phyloP scores from a whole-genome alignment of 192 early-diverging fungal species.

The Coemansia sp. region DNA sequence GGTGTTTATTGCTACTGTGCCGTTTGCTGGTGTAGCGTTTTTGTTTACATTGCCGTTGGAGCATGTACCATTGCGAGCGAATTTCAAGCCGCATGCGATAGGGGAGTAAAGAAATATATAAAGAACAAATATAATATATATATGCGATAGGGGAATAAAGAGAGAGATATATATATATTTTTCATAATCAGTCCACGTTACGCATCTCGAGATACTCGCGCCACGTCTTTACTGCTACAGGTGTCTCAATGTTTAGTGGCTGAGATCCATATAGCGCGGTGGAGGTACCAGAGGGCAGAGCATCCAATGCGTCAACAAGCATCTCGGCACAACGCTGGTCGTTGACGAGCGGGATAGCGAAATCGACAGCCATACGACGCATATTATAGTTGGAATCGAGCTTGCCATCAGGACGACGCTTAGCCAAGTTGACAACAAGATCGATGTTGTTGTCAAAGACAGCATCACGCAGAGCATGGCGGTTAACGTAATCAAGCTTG shows the following conservation, averaged over 20 bases:
- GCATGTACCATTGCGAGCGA: constrained; percentile 36
- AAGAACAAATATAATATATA: too few species aligned
- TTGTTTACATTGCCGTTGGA: constrained; percentile 54
- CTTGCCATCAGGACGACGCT: constrained; percentile 61
- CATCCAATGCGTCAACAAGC: constrained; percentile 82
- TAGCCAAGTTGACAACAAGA: constrained; percentile 70
- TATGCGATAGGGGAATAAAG: not conserved
- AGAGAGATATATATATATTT: too few species aligned
- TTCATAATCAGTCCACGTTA: constrained; percentile 11
- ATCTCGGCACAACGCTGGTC: constrained; percentile 91
- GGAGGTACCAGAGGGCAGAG: constrained; percentile 47
- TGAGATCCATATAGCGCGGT: constrained; percentile 27
- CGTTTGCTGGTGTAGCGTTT: constrained; percentile 54
- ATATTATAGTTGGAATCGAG: constrained; percentile 71
- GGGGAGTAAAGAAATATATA: not conserved
- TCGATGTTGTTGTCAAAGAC: constrained; percentile 66
- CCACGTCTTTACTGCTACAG: constrained; percentile 70
- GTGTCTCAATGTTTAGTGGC: constrained; percentile 48
- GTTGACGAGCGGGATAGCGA: constrained; percentile 93
- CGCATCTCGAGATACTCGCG: constrained; percentile 64
- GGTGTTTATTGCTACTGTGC: constrained; percentile 58
- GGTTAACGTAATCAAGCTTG: constrained; percentile 54
- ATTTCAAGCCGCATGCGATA: constrained; percentile 4
- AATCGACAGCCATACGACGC: constrained; percentile 94
- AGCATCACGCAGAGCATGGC: constrained; percentile 58